Conservation (phyloP, 306 rosid species). For the Betula pendula region DNA sequence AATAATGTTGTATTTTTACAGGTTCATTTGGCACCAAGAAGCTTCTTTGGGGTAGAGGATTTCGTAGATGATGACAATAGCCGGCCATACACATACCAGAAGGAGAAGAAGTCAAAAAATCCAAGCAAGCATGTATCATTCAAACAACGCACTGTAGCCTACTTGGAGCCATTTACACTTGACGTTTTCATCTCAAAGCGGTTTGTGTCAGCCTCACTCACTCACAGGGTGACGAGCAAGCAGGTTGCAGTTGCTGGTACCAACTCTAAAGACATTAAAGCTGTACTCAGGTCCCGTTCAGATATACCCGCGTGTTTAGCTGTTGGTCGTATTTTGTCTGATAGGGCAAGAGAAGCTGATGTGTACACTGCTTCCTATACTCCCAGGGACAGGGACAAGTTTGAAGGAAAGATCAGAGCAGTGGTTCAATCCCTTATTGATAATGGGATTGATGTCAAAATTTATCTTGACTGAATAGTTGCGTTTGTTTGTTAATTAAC, state of each 20-base stretch:
- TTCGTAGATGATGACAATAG: conserved; percentile 50
- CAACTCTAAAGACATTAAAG: conserved; percentile 94
- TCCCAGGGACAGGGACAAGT: conserved; percentile 87
- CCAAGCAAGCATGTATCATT: conserved; percentile 84
- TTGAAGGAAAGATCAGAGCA: conserved; percentile 97
- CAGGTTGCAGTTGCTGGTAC: conserved; percentile 99
- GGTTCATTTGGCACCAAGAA: conserved; percentile 60
- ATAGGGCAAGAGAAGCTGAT: conserved; percentile 92
- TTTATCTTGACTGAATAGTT: conserved; percentile 67
- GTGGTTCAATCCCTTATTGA: conserved; percentile 95
- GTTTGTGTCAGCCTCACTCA: conserved; percentile 86
- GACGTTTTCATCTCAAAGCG: conserved; percentile 93
- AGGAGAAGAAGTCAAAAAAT: conserved; percentile 83
- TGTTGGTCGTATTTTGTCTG: conserved; percentile 71
- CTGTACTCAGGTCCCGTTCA: conserved; percentile 73
- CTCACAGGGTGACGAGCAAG: conserved; percentile 86
- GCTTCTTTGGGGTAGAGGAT: conserved; percentile 72
- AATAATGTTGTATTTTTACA: conserved; percentile 19
- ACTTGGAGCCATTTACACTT: conserved; percentile 92
- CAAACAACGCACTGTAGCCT: conserved; percentile 84
- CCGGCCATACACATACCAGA: conserved; percentile 83
- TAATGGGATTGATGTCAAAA: conserved; percentile 84
- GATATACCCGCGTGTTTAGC: conserved; percentile 96
- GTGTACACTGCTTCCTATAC: conserved; percentile 80
- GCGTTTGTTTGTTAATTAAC: neutral